Conservation (phyloP, 1,284 basidiomycete genomes). For the Pseudozyma thailandica region DNA sequence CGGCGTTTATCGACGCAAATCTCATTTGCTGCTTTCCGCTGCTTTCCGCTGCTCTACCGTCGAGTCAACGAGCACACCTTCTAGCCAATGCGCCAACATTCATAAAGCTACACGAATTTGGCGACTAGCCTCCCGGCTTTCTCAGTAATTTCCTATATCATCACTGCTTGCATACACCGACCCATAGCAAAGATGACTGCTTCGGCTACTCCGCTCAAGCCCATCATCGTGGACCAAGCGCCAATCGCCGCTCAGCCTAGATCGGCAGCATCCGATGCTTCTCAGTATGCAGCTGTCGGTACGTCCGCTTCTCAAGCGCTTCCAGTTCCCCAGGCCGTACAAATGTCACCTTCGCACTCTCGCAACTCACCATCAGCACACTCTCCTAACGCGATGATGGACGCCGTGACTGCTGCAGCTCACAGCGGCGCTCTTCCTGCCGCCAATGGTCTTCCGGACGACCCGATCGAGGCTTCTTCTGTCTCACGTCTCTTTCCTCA, state of each 20-base stretch:
- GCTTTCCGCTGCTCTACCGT: background rate
- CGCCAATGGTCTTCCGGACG: slow-evolving; percentile 62
- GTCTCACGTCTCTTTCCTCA: slow-evolving; percentile 61
- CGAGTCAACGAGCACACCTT: background rate
- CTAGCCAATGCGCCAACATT: background rate
- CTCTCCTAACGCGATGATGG: slow-evolving; percentile 27
- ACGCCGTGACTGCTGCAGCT: slow-evolving; percentile 30
- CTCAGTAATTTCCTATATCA: background rate
- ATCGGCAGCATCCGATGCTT: slow-evolving; percentile 9
- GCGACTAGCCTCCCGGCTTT: background rate
- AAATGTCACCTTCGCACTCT: slow-evolving; percentile 9
- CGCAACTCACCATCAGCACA: slow-evolving; percentile 9
- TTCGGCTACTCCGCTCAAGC: slow-evolving; percentile 19
- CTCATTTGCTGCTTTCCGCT: background rate
- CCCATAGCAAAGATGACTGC: slow-evolving; percentile 9
- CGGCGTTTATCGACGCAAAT: too few species aligned
- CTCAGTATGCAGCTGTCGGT: background rate
- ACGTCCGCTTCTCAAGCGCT: background rate
- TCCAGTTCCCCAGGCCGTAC: background rate
- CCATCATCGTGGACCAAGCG: slow-evolving; percentile 26
- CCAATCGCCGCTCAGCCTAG: slow-evolving; percentile 5
- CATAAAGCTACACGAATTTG: background rate
- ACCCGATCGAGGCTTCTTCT: slow-evolving; percentile 56
- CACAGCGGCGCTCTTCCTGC: slow-evolving; percentile 44
- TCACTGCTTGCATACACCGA: background rate